phyloP scores from a whole-genome alignment of 2,329 filamentous ascomycete species.

The Pseudocercospora musae region DNA sequence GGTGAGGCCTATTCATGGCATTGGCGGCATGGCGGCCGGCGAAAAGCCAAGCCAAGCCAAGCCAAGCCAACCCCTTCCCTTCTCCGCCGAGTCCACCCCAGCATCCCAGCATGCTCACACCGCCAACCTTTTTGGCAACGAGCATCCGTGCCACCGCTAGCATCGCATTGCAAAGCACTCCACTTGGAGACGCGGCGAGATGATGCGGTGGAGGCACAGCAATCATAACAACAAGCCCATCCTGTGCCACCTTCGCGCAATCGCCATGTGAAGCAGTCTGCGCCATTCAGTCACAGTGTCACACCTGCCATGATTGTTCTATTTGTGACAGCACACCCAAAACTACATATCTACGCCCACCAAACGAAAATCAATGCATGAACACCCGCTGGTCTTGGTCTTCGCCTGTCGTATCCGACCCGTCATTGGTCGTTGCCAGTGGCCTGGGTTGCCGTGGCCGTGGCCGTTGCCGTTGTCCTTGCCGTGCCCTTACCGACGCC shows the following conservation, averaged over 20 bases:
- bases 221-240: background rate
- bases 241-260: background rate
- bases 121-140: constrained; percentile 2
- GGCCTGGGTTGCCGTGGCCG: background rate
- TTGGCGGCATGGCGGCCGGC: no score
- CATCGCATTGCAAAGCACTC: background rate
- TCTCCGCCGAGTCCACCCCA: no score
- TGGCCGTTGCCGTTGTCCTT: no score
- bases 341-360: no score
- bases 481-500: background rate
- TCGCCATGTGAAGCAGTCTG: background rate
- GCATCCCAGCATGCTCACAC: background rate
- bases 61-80: no score
- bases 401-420: constrained; percentile 1
- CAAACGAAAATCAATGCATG: no score
- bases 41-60: no score
- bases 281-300: background rate
- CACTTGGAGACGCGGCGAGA: background rate
- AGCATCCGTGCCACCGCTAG: background rate
- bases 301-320: background rate
- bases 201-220: background rate
- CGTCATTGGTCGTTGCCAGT: background rate
- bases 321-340: constrained; percentile 5
- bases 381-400: background rate
- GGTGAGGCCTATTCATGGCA: background rate